phyloP scores from a whole-genome alignment of 2,329 filamentous ascomycete species.

The Colletotrichum lupini region DNA sequence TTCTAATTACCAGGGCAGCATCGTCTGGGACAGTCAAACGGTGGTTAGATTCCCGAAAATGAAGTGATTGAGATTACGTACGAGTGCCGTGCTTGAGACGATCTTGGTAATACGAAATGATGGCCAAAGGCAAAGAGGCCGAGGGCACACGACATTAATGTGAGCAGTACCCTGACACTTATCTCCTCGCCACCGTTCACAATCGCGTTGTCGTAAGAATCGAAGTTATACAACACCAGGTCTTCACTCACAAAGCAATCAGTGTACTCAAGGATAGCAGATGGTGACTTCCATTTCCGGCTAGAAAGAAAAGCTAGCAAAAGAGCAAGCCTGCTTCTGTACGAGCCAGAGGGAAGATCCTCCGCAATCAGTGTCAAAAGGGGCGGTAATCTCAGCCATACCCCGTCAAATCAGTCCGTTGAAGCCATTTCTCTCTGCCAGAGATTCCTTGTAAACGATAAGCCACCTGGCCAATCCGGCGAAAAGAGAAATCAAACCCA shows the following conservation, averaged over 20 bases:
- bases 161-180: background rate
- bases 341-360: background rate
- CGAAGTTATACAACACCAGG: background rate
- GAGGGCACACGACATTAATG: background rate
- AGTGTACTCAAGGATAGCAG: background rate
- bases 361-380: background rate
- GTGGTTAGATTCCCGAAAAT: conserved; percentile 4
- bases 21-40: conserved; percentile 7
- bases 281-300: background rate
- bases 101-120: background rate
- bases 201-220: background rate
- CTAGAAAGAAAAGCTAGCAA: background rate
- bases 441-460: background rate
- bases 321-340: background rate
- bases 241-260: background rate
- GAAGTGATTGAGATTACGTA: conserved; percentile 3
- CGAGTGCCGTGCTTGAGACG: background rate
- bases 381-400: background rate
- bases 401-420: background rate
- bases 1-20: conserved; percentile 26
- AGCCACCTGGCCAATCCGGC: background rate
- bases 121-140: background rate
- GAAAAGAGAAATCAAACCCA: background rate
- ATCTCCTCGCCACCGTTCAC: background rate
- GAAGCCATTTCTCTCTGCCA: background rate